These are phyloP conservation scores for Endocalyx cinctus DNA, from an alignment of 2,329 filamentous ascomycete genomes.

Conservation along the genomic window DNA sequence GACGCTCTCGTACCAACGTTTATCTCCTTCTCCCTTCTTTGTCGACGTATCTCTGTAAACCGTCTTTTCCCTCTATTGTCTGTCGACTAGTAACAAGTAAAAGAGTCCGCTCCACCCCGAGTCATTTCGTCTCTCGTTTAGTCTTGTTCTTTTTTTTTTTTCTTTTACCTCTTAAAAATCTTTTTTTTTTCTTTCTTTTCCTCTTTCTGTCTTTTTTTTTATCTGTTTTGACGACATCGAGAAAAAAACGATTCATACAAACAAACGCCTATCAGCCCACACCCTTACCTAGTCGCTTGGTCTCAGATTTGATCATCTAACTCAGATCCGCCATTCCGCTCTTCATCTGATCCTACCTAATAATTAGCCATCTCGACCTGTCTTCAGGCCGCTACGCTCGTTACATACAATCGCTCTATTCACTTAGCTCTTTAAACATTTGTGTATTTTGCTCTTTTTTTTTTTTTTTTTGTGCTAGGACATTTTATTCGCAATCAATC, in stretches of 20 bases:
- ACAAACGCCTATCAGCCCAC: constrained; percentile 9
- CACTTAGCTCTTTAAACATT: constrained; percentile 12
- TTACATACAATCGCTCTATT: too few relatives aligned
- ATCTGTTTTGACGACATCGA: constrained; percentile 17
- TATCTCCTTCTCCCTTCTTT: too few relatives aligned
- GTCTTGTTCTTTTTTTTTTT: too few relatives aligned
- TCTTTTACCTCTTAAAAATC: constrained; percentile 22
- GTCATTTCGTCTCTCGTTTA: too few relatives aligned
- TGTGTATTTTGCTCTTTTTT: constrained; percentile 8
- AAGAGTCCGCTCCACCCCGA: too few relatives aligned
- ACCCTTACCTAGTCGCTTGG: constrained; percentile 13
- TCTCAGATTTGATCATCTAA: constrained; percentile 17
- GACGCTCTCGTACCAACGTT: too few relatives aligned
- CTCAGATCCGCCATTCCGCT: constrained; percentile 17
- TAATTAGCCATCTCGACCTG: constrained; percentile 13
- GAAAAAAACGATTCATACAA: constrained; percentile 14
- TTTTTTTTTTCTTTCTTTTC: constrained; percentile 11
- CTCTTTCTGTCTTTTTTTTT: too few relatives aligned
- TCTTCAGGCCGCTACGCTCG: constrained; percentile 21
- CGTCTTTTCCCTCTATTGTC: too few relatives aligned
- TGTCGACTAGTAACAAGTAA: too few relatives aligned
- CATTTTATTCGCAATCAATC: too few relatives aligned
- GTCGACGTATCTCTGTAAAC: too few relatives aligned
- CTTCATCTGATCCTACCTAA: constrained; percentile 9
- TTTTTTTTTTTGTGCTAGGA: constrained; percentile 8